Evolutionary conservation across 2,329 filamentous ascomycete species (phyloP), one percentile per base, ranked within the genome.

Genomic region (Penicillium sp.): DNA sequence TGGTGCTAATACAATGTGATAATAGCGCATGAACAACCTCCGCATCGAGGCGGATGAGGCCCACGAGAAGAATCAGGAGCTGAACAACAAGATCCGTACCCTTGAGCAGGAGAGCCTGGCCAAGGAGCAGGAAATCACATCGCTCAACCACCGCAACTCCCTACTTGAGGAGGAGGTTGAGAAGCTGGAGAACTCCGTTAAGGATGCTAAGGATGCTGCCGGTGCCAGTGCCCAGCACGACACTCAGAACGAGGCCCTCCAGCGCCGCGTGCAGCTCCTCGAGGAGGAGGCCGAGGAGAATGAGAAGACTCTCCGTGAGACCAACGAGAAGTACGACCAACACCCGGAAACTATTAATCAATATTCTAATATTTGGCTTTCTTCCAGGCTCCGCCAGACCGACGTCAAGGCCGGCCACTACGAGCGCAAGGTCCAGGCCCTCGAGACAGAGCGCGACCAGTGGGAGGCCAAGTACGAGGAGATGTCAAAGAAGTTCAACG

Each of bases 381-480:
- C 53, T 49, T n/a, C 53, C 59, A 99, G 94, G 82, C 90, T 97
- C 73, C 92, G 94, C 77, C 92, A 96, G 82, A 97, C 94, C 80
- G 94, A 99, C 76, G 92, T 97, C 81, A 97, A 97, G 85, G 92
- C 93, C 72, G 94, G 93, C 70, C 93, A 99, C 82, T 97, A 93
- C 79, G 94, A 99, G 83, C 94, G 94, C 80, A 97, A 97, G 84
- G 94, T 97, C 68, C 91, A 97, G 79, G 93, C 94, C 70, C 87
- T 97, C 72, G 94, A 99, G 81, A 82, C 85, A 72, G 86, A 92
- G 75, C 89, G 90, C 70, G 92, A 97, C 78, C 86, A 92, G 78
- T 97, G 92, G 92, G 94, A 97, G 83, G 75, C 83, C 78, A 97
- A 99, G 83, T 97, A 95, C 81, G 94, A 97, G 81, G 93, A 97